phyloP scores from a whole-genome alignment of 768 basidiomycete species.

The Lentinula sp. region DNA sequence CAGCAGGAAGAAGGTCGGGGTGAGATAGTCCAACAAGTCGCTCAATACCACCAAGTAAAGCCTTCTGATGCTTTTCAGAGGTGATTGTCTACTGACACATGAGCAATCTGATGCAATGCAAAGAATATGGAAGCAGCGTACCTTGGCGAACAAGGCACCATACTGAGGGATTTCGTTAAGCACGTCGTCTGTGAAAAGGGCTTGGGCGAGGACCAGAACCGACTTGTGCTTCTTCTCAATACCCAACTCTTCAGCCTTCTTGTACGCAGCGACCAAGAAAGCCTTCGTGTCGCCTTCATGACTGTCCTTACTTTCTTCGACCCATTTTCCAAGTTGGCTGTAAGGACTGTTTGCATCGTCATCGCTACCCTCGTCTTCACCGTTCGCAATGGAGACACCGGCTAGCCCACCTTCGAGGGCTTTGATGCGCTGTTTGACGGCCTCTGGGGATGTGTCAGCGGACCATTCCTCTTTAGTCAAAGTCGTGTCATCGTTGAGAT shows the following conservation, averaged over 20 bases:
- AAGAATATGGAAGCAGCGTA: slow-evolving; percentile 23
- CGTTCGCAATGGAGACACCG: slow-evolving; percentile 36
- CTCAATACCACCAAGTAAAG: slow-evolving; percentile 90
- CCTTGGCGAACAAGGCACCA: slow-evolving; percentile 70
- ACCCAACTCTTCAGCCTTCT: slow-evolving; percentile 86
- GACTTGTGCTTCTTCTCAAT: slow-evolving; percentile 95
- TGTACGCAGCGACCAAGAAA: slow-evolving; percentile 65
- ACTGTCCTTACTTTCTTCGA: slow-evolving; percentile 59
- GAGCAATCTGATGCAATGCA: neutral
- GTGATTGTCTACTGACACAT: slow-evolving; percentile 61
- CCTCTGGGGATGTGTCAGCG: slow-evolving; percentile 85
- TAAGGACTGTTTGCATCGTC: slow-evolving; percentile 87
- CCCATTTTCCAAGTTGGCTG: slow-evolving; percentile 75
- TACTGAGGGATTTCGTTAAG: slow-evolving; percentile 60
- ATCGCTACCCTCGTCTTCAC: slow-evolving; percentile 79
- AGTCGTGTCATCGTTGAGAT: slow-evolving; percentile 56
- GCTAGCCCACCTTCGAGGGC: slow-evolving; percentile 59
- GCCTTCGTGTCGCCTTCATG: slow-evolving; percentile 38
- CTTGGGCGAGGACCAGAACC: slow-evolving; percentile 75
- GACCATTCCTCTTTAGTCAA: slow-evolving; percentile 80
- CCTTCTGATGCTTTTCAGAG: slow-evolving; percentile 93
- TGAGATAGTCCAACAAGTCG: slow-evolving; percentile 70
- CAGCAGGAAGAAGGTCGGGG: slow-evolving; percentile 60
- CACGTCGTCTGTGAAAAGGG: slow-evolving; percentile 74
- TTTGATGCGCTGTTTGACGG: slow-evolving; percentile 77